A percentile compares a stretch with the other conserved stretches of the same genome.
These are phyloP conservation scores for Metschnikowia colocasiae DNA, from an alignment of 805 yeast species.

Conservation along the genomic window DNA sequence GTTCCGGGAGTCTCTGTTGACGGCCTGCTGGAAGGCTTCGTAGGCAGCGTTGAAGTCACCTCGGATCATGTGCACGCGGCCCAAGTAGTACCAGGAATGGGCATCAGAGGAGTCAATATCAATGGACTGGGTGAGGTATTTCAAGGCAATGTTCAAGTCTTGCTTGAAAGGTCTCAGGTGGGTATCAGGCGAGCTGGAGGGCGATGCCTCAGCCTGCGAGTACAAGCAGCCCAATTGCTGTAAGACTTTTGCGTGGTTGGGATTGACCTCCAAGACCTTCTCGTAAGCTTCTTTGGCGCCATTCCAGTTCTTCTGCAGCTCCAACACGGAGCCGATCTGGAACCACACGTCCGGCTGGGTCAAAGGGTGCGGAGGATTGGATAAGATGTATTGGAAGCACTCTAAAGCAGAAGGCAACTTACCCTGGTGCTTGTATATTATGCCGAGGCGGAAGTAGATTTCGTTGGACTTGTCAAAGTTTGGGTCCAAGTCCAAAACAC, in stretches of 20 bases:
- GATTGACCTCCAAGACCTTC: constrained; percentile 82
- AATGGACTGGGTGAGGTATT: constrained; percentile 77
- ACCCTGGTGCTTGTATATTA: constrained; percentile 92
- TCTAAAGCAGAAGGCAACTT: constrained; percentile 84
- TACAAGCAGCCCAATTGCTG: constrained; percentile 95
- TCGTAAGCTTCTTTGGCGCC: constrained; percentile 96
- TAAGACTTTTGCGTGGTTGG: constrained; percentile 91
- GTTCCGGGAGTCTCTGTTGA: constrained; percentile 91
- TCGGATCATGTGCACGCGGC: constrained; percentile 94
- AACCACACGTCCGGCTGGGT: constrained; percentile 98
- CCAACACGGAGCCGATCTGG: constrained; percentile 94
- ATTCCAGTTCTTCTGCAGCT: constrained; percentile 85
- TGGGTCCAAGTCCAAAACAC: constrained; percentile 93
- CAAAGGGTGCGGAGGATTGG: constrained; percentile 90
- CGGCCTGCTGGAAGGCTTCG: constrained; percentile 98
- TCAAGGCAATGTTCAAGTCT: constrained; percentile 79
- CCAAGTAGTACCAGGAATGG: constrained; percentile 95
- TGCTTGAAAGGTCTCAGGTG: constrained; percentile 48
- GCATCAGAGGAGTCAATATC: constrained; percentile 91
- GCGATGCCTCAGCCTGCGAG: constrained; percentile 52
- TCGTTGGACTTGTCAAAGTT: constrained; percentile 94
- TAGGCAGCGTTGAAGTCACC: constrained; percentile 94
- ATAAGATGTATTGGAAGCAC: constrained; percentile 87
- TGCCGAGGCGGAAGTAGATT: constrained; percentile 92
- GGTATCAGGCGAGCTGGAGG: constrained; percentile 20